Base-by-base conservation (phyloP, 371 early-diverging fungal species). In the Neoconidiobolus thromboides region DNA sequence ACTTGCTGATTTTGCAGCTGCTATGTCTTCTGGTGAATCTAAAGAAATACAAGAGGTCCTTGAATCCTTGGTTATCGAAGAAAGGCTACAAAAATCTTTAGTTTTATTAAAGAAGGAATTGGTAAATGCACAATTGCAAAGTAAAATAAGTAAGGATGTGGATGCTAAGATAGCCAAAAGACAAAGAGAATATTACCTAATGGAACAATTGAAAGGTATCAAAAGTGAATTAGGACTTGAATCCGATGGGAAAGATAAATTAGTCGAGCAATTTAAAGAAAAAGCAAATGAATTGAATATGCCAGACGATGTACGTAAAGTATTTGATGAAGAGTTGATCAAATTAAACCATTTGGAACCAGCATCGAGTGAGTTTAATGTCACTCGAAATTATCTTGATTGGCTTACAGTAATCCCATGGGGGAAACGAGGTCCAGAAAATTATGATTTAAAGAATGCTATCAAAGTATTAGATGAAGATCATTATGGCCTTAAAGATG, bases 171-270 rank as follows among this genome's bases (percentile, higher is more conserved):
- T 96, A 63, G 89, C 87, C 9, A 83, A 93, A 63, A 79, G 91
- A 48, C 91, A 94, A 73, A 88, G 94, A 56, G 97, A 96, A 67
- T 96, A 93, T 69, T 95, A 89, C 61, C 70, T 96, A 73, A 93
- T 93, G 93, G 97, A 96, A 71, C 96, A 95, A 69, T 77, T 96
- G 66, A 94, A 93, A 74, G 93, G 95, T 0, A 96, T 96, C 71
- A 93, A 96, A 72, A 91, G 91, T 73, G 95, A 96, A 71, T 75
- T 96, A 41, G 97, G 97, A 0, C 75, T 96, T 44, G 96, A 96
- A 64, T 81, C 81, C 52, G 97, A 96, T 67, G 96, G 96, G 50
- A 95, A 96, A 69, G 96, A 95, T 64, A 96, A 95, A 67, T 68
- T 96, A 55, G 82, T 95, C 10, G 91, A 89, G 62, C 84, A 85